These are phyloP conservation scores for Allantophomopsis cytisporea DNA, from an alignment of 2,329 filamentous ascomycete species.

Conservation along the genomic window DNA sequence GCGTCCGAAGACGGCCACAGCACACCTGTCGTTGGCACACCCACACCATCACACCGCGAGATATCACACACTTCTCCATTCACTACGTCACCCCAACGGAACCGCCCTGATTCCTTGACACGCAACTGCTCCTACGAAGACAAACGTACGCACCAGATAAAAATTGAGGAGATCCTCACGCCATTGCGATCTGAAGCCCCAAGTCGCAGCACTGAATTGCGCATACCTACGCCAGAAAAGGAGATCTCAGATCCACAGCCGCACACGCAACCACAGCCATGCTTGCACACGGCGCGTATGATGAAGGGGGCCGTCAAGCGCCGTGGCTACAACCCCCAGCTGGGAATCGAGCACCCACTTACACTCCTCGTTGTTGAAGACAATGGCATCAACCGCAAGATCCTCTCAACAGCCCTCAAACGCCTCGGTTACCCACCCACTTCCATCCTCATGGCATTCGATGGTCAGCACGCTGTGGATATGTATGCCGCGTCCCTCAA, in stretches of 20 bases:
- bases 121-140: no score
- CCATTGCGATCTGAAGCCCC: background rate
- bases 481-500: constrained; percentile 33
- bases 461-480: constrained; percentile 53
- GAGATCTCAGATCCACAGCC: no score
- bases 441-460: constrained; percentile 46
- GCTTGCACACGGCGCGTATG: background rate
- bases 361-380: constrained; percentile 61
- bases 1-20: constrained; percentile 3
- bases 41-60: constrained; percentile 3
- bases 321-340: constrained; percentile 33
- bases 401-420: constrained; percentile 51
- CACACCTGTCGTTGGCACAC: constrained; percentile 10
- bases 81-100: background rate
- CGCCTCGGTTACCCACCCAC: constrained; percentile 48
- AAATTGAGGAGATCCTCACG: background rate
- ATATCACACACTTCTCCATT: constrained; percentile 1
- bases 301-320: constrained; percentile 4
- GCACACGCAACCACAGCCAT: background rate
- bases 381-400: constrained; percentile 57
- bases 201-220: background rate
- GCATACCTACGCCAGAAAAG: background rate
- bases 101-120: background rate
- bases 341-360: constrained; percentile 46
- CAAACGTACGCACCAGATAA: no score